Evolutionary conservation across 371 early-diverging fungal species (phyloP), one percentile per base, ranked within the genome.

Genomic region (Mucor indicus): DNA sequence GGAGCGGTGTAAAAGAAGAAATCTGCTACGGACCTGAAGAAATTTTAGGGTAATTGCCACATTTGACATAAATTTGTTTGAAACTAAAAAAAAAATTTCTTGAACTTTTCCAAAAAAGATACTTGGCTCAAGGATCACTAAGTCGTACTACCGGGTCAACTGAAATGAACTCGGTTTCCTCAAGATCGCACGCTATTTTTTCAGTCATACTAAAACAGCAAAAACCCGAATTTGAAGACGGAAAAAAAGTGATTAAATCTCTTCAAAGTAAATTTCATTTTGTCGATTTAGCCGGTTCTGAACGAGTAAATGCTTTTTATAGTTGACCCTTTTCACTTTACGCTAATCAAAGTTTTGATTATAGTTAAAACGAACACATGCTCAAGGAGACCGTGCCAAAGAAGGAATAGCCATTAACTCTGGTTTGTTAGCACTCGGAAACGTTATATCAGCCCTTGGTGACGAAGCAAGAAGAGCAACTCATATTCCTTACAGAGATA

Each of bases 211-310:
- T 95, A 31, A 62, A 74, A n/a, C 90, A 89, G 51, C 77, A 83
- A 27, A 69, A 64, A 33, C 49, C 50, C 29, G 80, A 83, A 50
- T 53, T 52, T 12, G 64, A 67, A 23, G 41, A 25, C 31, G 59
- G 54, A 16, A 44, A 50, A 40, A 37, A 32, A 43, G 37, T 49
- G 11, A 39, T 49, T 17, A 59, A 59, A 31, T 40, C 54, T 13
- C 20, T 62, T 6, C 41, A 54, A 10, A 67, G 67, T 41, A 98
- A 98, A 72, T 93, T 96, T 53, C 93, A 96, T 64, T 99, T 99
- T 81, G 99, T 99, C 21, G 99, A 99, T 77, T 74, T 99, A 57
- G 99, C 99, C 27, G 99, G 99, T 17, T 91, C 92, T 21, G 99
- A 99, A 68, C 82, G 99, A 43, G 53, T 67, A 67, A n/a, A n/a